phyloP scores from a whole-genome alignment of 306 rosid species.

The Adenanthera pavonina region DNA sequence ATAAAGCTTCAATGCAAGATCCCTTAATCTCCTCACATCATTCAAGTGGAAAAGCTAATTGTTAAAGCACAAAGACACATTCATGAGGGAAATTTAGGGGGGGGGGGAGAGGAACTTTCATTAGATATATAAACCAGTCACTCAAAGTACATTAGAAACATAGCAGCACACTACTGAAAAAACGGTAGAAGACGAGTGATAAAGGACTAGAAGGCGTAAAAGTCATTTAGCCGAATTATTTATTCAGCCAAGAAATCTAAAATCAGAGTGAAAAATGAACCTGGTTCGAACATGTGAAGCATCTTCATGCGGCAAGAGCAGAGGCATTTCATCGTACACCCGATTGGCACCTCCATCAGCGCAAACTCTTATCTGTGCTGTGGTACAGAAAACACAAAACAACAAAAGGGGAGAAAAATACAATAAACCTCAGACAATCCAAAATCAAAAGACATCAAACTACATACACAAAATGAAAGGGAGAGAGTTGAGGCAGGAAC shows the following conservation, averaged over 20 bases:
- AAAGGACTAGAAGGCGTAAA: not conserved
- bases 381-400: slow-evolving; percentile 22
- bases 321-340: slow-evolving; percentile 84
- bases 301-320: slow-evolving; percentile 59
- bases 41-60: not conserved
- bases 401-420: not conserved
- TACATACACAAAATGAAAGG: not conserved
- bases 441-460: not conserved
- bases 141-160: not conserved
- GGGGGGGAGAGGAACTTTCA: not conserved
- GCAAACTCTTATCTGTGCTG: slow-evolving; percentile 78
- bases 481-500: slow-evolving; percentile 5
- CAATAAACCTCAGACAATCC: not conserved
- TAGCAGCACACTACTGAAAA: not conserved
- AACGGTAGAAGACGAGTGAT: not conserved
- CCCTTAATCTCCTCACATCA: not conserved
- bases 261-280: slow-evolving; percentile 27
- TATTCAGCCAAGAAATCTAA: not conserved
- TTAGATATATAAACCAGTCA: too few species aligned
- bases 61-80: not conserved
- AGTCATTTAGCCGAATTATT: too few species aligned
- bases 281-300: slow-evolving; percentile 69
- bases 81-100: not conserved
- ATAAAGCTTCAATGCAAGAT: not conserved
- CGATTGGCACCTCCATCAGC: slow-evolving; percentile 99